These are phyloP conservation scores for Fomitopsis schrenkii DNA, from an alignment of 1,284 basidiomycete genomes.

Conservation along the genomic window DNA sequence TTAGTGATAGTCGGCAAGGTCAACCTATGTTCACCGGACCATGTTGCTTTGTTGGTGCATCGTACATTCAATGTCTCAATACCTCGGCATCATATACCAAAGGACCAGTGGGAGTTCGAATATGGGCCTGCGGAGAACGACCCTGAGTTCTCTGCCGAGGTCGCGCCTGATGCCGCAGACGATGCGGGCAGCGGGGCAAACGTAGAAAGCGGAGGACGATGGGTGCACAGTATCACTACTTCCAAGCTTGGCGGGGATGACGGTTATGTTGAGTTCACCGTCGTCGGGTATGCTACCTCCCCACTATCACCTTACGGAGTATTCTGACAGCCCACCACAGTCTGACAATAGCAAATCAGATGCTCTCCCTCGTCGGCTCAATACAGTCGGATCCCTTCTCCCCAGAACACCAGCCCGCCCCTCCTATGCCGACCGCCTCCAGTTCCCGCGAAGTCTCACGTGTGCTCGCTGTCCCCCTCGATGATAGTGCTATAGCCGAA, in stretches of 20 bases:
- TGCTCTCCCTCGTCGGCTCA: conserved; percentile 91
- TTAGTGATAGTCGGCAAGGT: conserved; percentile 70
- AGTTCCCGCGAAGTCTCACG: conserved; percentile 1
- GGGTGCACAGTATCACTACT: conserved; percentile 76
- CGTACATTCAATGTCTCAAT: conserved; percentile 98
- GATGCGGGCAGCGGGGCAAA: conserved; percentile 25
- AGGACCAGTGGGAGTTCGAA: conserved; percentile 83
- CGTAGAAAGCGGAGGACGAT: conserved; percentile 60
- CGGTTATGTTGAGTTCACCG: conserved; percentile 80
- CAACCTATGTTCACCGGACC: conserved; percentile 90
- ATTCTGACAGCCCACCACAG: conserved; percentile 37
- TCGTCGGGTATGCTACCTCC: conserved; percentile 70
- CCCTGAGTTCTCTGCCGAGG: conserved; percentile 56
- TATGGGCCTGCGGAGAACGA: conserved; percentile 77
- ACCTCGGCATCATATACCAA: conserved; percentile 87
- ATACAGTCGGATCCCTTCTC: conserved; percentile 85
- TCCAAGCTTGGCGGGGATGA: conserved; percentile 68
- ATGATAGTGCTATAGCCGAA: conserved; percentile 9
- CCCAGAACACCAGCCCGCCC: conserved; percentile 46
- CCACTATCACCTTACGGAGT: background rate
- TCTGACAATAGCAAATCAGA: conserved; percentile 90
- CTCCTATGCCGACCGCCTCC: conserved; percentile 11
- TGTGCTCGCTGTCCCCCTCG: conserved; percentile 7
- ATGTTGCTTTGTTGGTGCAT: conserved; percentile 89
- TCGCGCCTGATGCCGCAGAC: conserved; percentile 18